Evolutionary conservation across 2,329 filamentous ascomycete species (phyloP).

Genomic region (Anisogramma anomala): DNA sequence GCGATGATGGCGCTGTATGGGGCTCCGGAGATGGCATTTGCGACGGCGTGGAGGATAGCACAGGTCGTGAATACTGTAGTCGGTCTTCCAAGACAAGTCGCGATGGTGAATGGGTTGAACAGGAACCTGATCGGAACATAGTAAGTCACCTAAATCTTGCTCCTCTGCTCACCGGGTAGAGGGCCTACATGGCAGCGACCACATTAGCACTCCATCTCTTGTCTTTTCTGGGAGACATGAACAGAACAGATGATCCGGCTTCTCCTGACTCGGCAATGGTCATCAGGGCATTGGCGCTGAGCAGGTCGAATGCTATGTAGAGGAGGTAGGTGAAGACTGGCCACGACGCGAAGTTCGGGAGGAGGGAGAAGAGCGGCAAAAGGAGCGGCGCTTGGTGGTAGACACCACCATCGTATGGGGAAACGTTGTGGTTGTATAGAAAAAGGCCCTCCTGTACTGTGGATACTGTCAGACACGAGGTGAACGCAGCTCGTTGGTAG

Average conservation of each 20-base stretch:
- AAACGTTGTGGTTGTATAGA: constrained; percentile 90
- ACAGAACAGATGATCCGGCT: constrained; percentile 60
- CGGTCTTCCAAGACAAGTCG: constrained; percentile 79
- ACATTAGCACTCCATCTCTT: constrained; percentile 63
- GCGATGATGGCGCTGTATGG: constrained; percentile 70
- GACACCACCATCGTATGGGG: constrained; percentile 89
- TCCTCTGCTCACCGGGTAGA: not conserved
- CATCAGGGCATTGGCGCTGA: constrained; percentile 69
- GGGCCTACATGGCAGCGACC: constrained; percentile 63
- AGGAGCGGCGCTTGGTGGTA: constrained; percentile 76
- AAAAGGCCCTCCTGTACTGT: constrained; percentile 92
- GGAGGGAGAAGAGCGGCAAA: constrained; percentile 78
- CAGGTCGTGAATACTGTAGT: constrained; percentile 83
- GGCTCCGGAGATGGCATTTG: constrained; percentile 65
- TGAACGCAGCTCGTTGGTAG: not conserved
- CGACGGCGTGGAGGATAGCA: constrained; percentile 73
- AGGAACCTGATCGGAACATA: constrained; percentile 51
- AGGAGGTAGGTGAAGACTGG: constrained; percentile 68
- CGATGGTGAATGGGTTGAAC: constrained; percentile 88
- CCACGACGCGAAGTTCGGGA: constrained; percentile 57
- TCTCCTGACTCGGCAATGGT: constrained; percentile 74
- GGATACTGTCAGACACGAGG: constrained; percentile 1
- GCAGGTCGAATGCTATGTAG: constrained; percentile 69
- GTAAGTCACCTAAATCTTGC: constrained; percentile 7
- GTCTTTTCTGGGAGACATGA: constrained; percentile 64